These are phyloP conservation scores for Starmerella sirachaensis DNA, from an alignment of 805 yeast genomes.

Conservation along the genomic window DNA sequence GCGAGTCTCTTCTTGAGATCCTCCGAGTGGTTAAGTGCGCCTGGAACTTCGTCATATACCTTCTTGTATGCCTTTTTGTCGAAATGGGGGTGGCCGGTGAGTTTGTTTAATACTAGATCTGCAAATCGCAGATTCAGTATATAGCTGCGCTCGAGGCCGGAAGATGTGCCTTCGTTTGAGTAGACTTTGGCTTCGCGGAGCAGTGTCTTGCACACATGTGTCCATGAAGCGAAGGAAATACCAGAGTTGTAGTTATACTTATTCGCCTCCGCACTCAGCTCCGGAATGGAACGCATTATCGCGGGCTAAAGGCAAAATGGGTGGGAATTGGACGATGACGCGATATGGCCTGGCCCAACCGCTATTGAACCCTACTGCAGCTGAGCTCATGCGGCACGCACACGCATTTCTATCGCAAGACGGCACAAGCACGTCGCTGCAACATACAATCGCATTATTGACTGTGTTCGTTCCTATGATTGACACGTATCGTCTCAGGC, in stretches of 20 bases:
- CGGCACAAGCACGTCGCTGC: too few species aligned
- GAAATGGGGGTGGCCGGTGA: conserved; percentile 38
- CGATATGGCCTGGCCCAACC: too few species aligned
- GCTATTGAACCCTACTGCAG: too few species aligned
- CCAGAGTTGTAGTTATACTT: conserved; percentile 42
- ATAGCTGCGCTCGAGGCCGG: conserved; percentile 39
- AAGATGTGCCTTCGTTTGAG: conserved; percentile 28
- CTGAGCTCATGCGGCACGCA: too few species aligned
- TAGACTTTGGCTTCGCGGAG: conserved; percentile 34
- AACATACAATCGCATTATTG: too few species aligned
- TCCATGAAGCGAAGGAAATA: conserved; percentile 43
- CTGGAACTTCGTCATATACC: conserved; percentile 16
- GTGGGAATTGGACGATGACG: too few species aligned
- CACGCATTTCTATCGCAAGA: too few species aligned
- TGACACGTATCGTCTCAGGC: too few species aligned
- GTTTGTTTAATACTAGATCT: conserved; percentile 40
- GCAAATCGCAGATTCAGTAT: conserved; percentile 46
- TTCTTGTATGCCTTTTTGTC: conserved; percentile 14
- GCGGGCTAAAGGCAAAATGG: neutral
- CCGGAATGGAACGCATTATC: conserved; percentile 17
- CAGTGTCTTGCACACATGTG: conserved; percentile 41
- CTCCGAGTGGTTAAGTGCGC: conserved; percentile 25
- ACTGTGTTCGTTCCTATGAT: too few species aligned
- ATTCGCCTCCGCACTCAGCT: conserved; percentile 38
- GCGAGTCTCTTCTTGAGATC: conserved; percentile 20